Base-by-base conservation (phyloP, 2,329 filamentous ascomycete genomes). In the Pseudogymnoascus sp. region DNA sequence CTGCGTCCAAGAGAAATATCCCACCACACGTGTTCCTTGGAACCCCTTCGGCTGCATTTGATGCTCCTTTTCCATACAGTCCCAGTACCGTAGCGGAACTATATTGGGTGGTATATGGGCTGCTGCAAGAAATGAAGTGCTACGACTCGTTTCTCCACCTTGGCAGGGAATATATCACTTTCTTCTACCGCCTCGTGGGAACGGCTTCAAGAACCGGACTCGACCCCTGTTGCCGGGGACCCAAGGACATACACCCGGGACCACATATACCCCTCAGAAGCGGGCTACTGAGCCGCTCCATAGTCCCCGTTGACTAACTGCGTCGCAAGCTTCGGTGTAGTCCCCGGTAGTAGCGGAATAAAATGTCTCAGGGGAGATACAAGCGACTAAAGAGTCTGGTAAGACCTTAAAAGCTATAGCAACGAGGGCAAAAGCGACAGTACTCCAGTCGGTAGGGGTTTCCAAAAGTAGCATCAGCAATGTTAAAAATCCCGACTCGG, bases 31-130 rank as follows among this genome's bases (percentile, higher is more conserved):
- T 18, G 51, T 57, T 18, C 34, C 26, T 34, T 18, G 26, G 26
- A 31, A 34, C 51, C 51, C 47, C 51, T 57, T 57, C 51, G 51
- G 51, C 29, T 29, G 51, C 51, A 34, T 57, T 57, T 57, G 26
- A 34, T 57, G 26, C 11, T 34, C n/a, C n/a, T 16, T 11, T 18
- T 57, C 29, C 29, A 57, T 18, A 34, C 29, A 57, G 2, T 34
- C n/a, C 29, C 10, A 57, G 51, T 14, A 57, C 29, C 18, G 51
- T 57, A 18, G 51, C 34, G 51, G 51, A 18, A 12, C 29, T 31
- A 4, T 34, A 18, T 34, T 18, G n/a, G 3, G 26, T 18, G 10
- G 4, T 26, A 34, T 57, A 31, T 31, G 51, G 51, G 47, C 16
- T 5, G 26, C 29, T 8, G n/a, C 21, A 18, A 57, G 51, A 34